A percentile compares a stretch with the other conserved stretches of the same genome.
phyloP scores from a whole-genome alignment of 495 filamentous ascomycete species.

The Entonaema liquescens region DNA sequence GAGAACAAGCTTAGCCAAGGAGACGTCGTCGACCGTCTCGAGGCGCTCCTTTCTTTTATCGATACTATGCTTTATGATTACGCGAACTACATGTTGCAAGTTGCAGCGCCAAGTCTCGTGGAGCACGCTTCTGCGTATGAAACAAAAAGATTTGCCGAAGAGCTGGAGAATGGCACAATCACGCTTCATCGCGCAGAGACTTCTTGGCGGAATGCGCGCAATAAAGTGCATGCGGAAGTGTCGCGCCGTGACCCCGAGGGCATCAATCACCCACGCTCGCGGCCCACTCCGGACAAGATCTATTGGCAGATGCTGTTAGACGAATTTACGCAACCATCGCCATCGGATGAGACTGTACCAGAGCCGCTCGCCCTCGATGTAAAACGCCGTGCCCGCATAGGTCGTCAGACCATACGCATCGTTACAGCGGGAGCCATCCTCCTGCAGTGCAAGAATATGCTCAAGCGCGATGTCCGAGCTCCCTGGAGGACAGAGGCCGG shows the following conservation, averaged over 20 bases:
- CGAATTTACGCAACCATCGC: conserved; percentile 58
- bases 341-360: conserved; percentile 68
- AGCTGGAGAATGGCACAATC: conserved; percentile 65
- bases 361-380: conserved; percentile 87
- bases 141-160: conserved; percentile 74
- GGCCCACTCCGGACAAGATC: conserved; percentile 71
- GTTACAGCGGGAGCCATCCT: conserved; percentile 82
- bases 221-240: conserved; percentile 74
- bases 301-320: conserved; percentile 80
- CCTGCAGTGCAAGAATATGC: conserved; percentile 91
- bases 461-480: conserved; percentile 88
- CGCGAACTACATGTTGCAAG: conserved; percentile 88
- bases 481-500: conserved; percentile 90
- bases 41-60: conserved; percentile 83
- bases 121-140: conserved; percentile 85
- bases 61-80: conserved; percentile 94
- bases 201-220: conserved; percentile 77
- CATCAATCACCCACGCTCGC: conserved; percentile 61
- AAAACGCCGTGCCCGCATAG: conserved; percentile 72
- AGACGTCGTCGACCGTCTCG: conserved; percentile 83
- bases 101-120: conserved; percentile 81
- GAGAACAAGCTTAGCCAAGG: conserved; percentile 73
- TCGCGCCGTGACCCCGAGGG: conserved; percentile 76
- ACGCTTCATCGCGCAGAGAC: conserved; percentile 70
- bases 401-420: conserved; percentile 74